Evolutionary conservation across 306 rosid genomes (phyloP).

Genomic region (barrel medic (Medicago truncatula)): DNA sequence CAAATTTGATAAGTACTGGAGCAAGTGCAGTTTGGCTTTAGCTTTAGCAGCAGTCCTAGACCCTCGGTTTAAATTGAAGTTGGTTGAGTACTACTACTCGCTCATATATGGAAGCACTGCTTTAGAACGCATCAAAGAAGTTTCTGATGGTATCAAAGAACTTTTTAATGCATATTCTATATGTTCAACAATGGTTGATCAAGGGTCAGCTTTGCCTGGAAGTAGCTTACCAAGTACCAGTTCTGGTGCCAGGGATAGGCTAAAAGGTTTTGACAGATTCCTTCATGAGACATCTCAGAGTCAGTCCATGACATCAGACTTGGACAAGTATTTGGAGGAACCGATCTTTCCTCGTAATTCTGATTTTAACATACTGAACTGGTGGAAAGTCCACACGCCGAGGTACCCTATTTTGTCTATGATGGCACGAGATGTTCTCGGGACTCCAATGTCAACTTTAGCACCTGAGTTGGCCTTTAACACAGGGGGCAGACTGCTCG

Average conservation of each 20-base stretch:
- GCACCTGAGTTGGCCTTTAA: constrained; percentile 74
- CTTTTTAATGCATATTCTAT: constrained; percentile 85
- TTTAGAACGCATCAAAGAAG: constrained; percentile 86
- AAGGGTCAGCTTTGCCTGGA: constrained; percentile 87
- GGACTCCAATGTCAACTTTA: constrained; percentile 94
- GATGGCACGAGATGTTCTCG: constrained; percentile 97
- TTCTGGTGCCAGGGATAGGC: constrained; percentile 74
- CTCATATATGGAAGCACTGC: constrained; percentile 91
- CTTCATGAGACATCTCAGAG: constrained; percentile 86
- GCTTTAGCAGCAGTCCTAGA: constrained; percentile 92
- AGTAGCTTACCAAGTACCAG: constrained; percentile 75
- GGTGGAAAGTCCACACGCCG: constrained; percentile 99
- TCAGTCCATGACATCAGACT: constrained; percentile 69
- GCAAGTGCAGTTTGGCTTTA: constrained; percentile 84
- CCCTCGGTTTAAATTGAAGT: constrained; percentile 93
- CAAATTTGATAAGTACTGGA: constrained; percentile 90
- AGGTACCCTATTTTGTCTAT: constrained; percentile 95
- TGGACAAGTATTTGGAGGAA: constrained; percentile 94
- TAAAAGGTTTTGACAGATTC: constrained; percentile 92
- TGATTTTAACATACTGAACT: constrained; percentile 83
- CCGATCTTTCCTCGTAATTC: constrained; percentile 88
- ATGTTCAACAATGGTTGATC: constrained; percentile 85
- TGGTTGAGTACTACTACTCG: constrained; percentile 95
- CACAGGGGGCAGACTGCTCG: constrained; percentile 71
- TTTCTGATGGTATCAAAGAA: constrained; percentile 80